phyloP scores from a whole-genome alignment of 495 filamentous ascomycete genomes.

The Daldinia concentrica region DNA sequence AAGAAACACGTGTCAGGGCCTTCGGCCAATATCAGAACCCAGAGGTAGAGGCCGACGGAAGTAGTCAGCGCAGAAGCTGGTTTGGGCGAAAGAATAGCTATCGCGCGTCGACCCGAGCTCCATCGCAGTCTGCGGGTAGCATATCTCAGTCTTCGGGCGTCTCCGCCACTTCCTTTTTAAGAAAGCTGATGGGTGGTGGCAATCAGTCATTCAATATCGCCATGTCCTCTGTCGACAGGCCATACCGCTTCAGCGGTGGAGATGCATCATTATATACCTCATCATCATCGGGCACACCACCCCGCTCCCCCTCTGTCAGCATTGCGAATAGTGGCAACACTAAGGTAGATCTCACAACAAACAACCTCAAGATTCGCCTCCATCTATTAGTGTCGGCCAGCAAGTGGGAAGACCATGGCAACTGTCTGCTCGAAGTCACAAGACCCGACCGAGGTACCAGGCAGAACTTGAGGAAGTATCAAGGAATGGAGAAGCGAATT shows the following conservation, averaged over 20 bases:
- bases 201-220: conserved; percentile 81
- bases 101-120: conserved; percentile 62
- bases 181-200: conserved; percentile 58
- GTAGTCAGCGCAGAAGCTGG: conserved; percentile 56
- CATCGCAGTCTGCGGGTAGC: conserved; percentile 56
- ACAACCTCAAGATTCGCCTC: conserved; percentile 82
- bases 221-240: conserved; percentile 61
- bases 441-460: conserved; percentile 68
- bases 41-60: conserved; percentile 53
- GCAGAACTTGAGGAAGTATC: conserved; percentile 59
- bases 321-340: conserved; percentile 66
- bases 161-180: conserved; percentile 79
- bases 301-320: conserved; percentile 63
- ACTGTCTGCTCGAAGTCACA: conserved; percentile 82
- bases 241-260: conserved; percentile 56
- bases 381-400: conserved; percentile 79
- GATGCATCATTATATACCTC: conserved; percentile 70
- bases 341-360: conserved; percentile 72
- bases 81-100: conserved; percentile 70
- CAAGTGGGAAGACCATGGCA: conserved; percentile 91
- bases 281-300: conserved; percentile 63
- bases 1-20: conserved; percentile 60
- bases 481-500: conserved; percentile 82
- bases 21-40: conserved; percentile 55
- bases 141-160: conserved; percentile 64